Evolutionary conservation across 352 stramenopile species (phyloP), one percentile per base, ranked within the genome.

Genomic region (Achlya hypogyna): DNA sequence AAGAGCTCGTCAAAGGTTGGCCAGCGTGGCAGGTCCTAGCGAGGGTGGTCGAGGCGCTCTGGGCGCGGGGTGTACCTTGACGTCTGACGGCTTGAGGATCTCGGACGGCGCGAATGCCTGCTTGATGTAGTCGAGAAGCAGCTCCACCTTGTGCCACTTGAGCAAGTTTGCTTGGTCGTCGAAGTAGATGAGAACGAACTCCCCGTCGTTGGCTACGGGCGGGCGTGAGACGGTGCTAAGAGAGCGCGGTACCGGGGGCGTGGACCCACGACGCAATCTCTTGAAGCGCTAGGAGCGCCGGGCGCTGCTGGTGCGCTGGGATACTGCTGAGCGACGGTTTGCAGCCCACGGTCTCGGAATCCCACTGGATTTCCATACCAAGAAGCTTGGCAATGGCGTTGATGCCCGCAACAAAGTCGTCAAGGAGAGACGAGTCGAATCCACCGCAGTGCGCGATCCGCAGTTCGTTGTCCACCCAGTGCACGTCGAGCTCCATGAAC

Each of bases 151-250:
- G 35, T 94, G 87, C 85, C 85, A 94, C 32, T 78, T 79, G 69
- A 83, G 79, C 0, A 94, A 63, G 52, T 87, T 78, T 9, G 63
- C 72, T 43, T 94, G 82, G 53, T 91, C 83, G 70, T 94, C 85
- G 27, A 94, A 93, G 72, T 91, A 93, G 25, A 93, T 72, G 65
- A 93, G 76, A 43, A 93, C 74, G 43, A 93, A 93, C 63, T 87
- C 79, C 47, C 82, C 65, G 42, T 73, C 66, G 71, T 85, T 83
- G 45, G 75, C 76, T 10, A 54, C 20, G 20, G 18, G 35, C 23
- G 4, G 20, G 10, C 29, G 8, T 31, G 0, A 16, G 18, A 40
- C 20, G 38, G 29, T 28, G 0, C n/a, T 28, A 2, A 8, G 20
- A 67, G 5, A 40, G 12, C 10, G 32, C n/a, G 20, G n/a, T 25